These are phyloP conservation scores for Chaetomiaceae sp. DNA, from an alignment of 2,329 filamentous ascomycete genomes.

Conservation along the genomic window DNA sequence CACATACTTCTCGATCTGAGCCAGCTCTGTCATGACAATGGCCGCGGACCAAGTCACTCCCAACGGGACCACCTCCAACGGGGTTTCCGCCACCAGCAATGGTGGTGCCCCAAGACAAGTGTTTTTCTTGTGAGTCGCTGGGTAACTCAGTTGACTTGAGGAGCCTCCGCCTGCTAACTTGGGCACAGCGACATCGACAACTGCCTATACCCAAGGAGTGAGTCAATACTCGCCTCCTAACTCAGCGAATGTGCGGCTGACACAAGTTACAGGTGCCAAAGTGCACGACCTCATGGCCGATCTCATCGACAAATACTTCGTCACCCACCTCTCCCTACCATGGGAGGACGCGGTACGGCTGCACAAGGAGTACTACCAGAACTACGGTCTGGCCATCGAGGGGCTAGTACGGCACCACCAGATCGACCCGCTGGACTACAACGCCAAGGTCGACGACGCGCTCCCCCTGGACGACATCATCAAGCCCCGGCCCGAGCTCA, in stretches of 20 bases:
- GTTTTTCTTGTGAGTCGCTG: slow-evolving; percentile 42
- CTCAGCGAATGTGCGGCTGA: slow-evolving; percentile 3
- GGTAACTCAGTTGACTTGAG: not conserved
- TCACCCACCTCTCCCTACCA: slow-evolving; percentile 67
- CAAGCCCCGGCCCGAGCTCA: slow-evolving; percentile 69
- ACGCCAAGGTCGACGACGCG: slow-evolving; percentile 89
- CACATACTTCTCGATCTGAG: not conserved
- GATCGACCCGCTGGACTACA: slow-evolving; percentile 93
- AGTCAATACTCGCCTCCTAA: slow-evolving; percentile 27
- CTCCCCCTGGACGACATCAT: slow-evolving; percentile 82
- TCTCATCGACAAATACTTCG: slow-evolving; percentile 65
- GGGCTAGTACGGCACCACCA: slow-evolving; percentile 90
- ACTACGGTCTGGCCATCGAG: slow-evolving; percentile 96
- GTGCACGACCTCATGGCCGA: slow-evolving; percentile 86
- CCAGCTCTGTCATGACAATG: slow-evolving; percentile 26
- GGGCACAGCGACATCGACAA: slow-evolving; percentile 97
- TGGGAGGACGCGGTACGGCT: slow-evolving; percentile 77
- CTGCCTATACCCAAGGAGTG: slow-evolving; percentile 87
- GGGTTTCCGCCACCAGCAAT: slow-evolving; percentile 24
- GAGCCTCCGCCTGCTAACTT: slow-evolving; percentile 19
- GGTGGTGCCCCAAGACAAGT: slow-evolving; percentile 31
- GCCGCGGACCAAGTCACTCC: slow-evolving; percentile 27
- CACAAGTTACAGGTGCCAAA: slow-evolving; percentile 52
- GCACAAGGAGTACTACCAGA: slow-evolving; percentile 88
- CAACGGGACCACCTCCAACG: too few relatives aligned